A percentile compares a stretch with the other conserved stretches of the same genome.
Evolutionary conservation across 345 rosid genomes (phyloP).

Genomic region (Kandelia obovata): DNA sequence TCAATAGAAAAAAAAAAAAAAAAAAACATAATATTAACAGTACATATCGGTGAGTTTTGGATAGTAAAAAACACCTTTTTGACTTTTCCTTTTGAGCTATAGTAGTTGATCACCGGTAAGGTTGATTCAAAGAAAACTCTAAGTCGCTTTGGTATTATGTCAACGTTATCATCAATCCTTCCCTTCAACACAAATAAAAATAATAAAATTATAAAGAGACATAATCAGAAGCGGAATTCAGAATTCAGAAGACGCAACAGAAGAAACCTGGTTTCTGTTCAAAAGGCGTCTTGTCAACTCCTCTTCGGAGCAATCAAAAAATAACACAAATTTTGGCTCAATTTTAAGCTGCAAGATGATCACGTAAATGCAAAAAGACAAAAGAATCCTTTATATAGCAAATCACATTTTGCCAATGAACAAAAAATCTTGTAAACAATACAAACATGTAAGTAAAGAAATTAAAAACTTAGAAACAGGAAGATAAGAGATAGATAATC

Average conservation of each 20-base stretch:
- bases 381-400: no score
- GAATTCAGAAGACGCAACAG: background rate
- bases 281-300: slow-evolving; percentile 63
- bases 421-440: no score
- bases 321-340: slow-evolving; percentile 55
- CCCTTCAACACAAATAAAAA: slow-evolving; percentile 38
- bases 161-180: slow-evolving; percentile 72
- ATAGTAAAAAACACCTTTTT: slow-evolving; percentile 40
- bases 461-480: no score
- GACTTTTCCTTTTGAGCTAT: slow-evolving; percentile 53
- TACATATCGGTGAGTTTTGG: background rate
- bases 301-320: slow-evolving; percentile 57
- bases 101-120: slow-evolving; percentile 52
- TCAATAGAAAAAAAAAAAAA: no score
- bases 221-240: background rate
- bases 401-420: no score
- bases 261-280: slow-evolving; percentile 64
- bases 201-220: background rate
- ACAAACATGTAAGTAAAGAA: no score
- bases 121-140: slow-evolving; percentile 61
- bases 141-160: slow-evolving; percentile 59
- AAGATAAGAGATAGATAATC: no score
- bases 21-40: no score
- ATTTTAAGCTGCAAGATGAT: slow-evolving; percentile 42
- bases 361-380: no score